These are phyloP conservation scores for Agaricus blazei DNA, from an alignment of 768 basidiomycete genomes.

Conservation along the genomic window DNA sequence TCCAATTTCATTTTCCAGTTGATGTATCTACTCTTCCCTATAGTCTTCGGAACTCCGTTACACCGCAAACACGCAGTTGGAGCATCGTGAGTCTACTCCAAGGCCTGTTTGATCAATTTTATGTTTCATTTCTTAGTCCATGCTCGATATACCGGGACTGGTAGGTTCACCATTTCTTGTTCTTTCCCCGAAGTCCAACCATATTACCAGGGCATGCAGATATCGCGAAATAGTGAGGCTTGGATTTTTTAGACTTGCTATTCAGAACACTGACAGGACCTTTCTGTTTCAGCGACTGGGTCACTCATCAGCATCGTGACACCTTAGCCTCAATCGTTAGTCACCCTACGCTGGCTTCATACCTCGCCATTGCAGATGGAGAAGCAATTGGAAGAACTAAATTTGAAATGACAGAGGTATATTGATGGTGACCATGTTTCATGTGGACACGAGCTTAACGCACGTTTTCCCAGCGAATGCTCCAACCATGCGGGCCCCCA, in stretches of 20 bases:
- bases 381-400: slow-evolving; percentile 85
- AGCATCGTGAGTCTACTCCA: slow-evolving; percentile 66
- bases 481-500: slow-evolving; percentile 92
- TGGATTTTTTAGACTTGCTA: background rate
- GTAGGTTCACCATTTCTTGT: slow-evolving; percentile 35
- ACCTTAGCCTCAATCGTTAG: slow-evolving; percentile 91
- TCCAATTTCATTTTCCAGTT: slow-evolving; percentile 7
- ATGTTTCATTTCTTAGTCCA: slow-evolving; percentile 55
- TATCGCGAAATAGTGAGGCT: slow-evolving; percentile 85
- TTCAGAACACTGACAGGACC: background rate
- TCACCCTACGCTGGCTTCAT: slow-evolving; percentile 81
- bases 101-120: background rate
- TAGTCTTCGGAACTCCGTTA: slow-evolving; percentile 92
- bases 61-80: slow-evolving; percentile 93
- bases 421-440: slow-evolving; percentile 11
- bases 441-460: slow-evolving; percentile 4
- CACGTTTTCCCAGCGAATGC: slow-evolving; percentile 62
- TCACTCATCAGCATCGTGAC: slow-evolving; percentile 96
- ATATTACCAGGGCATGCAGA: slow-evolving; percentile 79
- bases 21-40: slow-evolving; percentile 9
- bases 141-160: slow-evolving; percentile 93
- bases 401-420: slow-evolving; percentile 95
- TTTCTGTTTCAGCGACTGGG: slow-evolving; percentile 72
- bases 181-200: slow-evolving; percentile 8
- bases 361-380: slow-evolving; percentile 89